Evolutionary conservation across 2,329 filamentous ascomycete species (phyloP).

Genomic region (Bipolaris bicolor): DNA sequence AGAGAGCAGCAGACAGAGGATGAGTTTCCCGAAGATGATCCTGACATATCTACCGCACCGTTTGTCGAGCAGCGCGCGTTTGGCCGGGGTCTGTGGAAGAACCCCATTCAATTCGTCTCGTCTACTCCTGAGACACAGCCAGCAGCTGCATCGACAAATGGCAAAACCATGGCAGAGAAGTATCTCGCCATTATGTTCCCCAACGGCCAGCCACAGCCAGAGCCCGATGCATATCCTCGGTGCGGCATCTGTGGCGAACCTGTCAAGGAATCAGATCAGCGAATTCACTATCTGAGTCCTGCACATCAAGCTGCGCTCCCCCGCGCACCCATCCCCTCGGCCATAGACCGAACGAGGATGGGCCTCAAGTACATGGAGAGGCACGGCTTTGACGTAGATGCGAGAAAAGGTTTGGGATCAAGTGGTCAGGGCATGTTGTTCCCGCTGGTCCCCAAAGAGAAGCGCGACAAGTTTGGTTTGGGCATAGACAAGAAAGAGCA

Average conservation of each 20-base stretch:
- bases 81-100: constrained; percentile 65
- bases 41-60: constrained; percentile 65
- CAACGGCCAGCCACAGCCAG: constrained; percentile 39
- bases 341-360: constrained; percentile 72
- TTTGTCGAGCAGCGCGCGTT: constrained; percentile 66
- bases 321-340: constrained; percentile 75
- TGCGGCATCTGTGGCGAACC: constrained; percentile 48
- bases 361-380: constrained; percentile 69
- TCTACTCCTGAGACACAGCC: constrained; percentile 45
- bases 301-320: constrained; percentile 73
- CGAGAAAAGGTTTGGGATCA: constrained; percentile 72
- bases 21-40: constrained; percentile 39
- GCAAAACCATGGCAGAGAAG: constrained; percentile 63
- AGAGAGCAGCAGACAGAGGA: constrained; percentile 21
- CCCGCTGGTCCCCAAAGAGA: constrained; percentile 74
- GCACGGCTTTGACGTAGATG: constrained; percentile 77
- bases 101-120: constrained; percentile 65
- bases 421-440: constrained; percentile 72
- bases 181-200: constrained; percentile 73
- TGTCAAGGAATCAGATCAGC: constrained; percentile 32
- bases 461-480: constrained; percentile 77
- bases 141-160: constrained; percentile 48
- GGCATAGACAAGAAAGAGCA: constrained; percentile 59
- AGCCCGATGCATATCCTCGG: constrained; percentile 28
- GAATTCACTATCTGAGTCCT: constrained; percentile 63